Percentiles rank a stretch among this genome's conserved stretches.
Conservation (phyloP, 2,329 filamentous ascomycete genomes). For the Ilyonectria destructans region DNA sequence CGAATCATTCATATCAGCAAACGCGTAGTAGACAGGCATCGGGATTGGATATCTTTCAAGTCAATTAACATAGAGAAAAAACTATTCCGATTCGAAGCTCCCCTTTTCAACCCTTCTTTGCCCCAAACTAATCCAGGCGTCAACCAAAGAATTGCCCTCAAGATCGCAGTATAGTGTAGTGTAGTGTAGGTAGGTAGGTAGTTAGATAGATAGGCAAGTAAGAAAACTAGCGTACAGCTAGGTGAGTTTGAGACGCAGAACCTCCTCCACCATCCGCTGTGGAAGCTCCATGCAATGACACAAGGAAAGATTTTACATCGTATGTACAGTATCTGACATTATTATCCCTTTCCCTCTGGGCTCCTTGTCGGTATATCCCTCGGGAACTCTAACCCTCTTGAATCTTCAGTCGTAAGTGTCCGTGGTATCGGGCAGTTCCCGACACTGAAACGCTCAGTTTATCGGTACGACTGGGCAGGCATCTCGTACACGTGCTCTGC, state of each 20-base stretch:
- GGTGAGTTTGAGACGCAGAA: constrained; percentile 21
- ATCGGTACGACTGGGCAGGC: constrained; percentile 58
- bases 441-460: constrained; percentile 29
- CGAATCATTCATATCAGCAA: neutral
- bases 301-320: constrained; percentile 46
- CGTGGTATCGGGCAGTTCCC: constrained; percentile 5
- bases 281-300: constrained; percentile 36
- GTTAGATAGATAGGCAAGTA: constrained; percentile 19
- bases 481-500: constrained; percentile 61
- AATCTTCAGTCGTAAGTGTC: constrained; percentile 12
- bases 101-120: constrained; percentile 25
- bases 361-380: constrained; percentile 13
- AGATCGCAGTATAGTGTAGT: constrained; percentile 23
- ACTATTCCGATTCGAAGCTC: constrained; percentile 20
- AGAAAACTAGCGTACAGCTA: constrained; percentile 18
- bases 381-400: constrained; percentile 25
- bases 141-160: constrained; percentile 12
- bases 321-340: constrained; percentile 53
- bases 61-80: constrained; percentile 35
- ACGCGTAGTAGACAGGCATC: neutral
- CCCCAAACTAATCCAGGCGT: constrained; percentile 17
- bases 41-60: constrained; percentile 31
- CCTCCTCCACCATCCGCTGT: constrained; percentile 34
- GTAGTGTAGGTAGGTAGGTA: constrained; percentile 11
- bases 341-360: constrained; percentile 41